Conservation (phyloP, 495 filamentous ascomycete genomes). For the Lichenothelia convexa region DNA sequence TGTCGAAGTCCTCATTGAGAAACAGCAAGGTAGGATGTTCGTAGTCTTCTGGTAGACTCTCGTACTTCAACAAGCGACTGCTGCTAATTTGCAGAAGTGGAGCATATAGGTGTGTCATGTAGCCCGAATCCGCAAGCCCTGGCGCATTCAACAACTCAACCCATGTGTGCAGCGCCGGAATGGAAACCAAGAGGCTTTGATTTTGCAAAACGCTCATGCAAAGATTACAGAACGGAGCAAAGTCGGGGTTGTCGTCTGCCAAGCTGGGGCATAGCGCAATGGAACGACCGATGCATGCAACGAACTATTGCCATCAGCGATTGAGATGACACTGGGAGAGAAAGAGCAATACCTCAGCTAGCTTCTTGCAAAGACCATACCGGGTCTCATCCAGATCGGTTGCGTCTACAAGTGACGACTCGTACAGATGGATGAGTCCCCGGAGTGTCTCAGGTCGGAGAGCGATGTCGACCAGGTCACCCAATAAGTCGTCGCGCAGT, state of each 20-base stretch:
- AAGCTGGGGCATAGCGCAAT: slow-evolving; percentile 55
- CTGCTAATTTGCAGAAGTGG: slow-evolving; percentile 65
- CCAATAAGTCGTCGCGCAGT: slow-evolving; percentile 63
- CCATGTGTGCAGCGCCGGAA: slow-evolving; percentile 82
- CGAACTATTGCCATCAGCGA: slow-evolving; percentile 33
- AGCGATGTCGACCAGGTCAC: slow-evolving; percentile 59
- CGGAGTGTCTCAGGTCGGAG: slow-evolving; percentile 49
- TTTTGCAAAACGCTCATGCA: slow-evolving; percentile 63
- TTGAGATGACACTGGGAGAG: slow-evolving; percentile 1
- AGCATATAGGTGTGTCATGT: slow-evolving; percentile 50
- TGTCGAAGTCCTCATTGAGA: slow-evolving; percentile 83
- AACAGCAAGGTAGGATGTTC: slow-evolving; percentile 65
- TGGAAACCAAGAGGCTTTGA: slow-evolving; percentile 78
- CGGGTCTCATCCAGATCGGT: slow-evolving; percentile 74
- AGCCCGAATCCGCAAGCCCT: slow-evolving; percentile 41
- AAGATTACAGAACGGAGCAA: slow-evolving; percentile 62
- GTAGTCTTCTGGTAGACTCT: slow-evolving; percentile 60
- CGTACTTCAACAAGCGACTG: slow-evolving; percentile 61
- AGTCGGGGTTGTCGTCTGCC: slow-evolving; percentile 40
- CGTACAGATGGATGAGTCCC: slow-evolving; percentile 56
- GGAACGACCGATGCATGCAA: slow-evolving; percentile 67
- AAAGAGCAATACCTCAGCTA: slow-evolving; percentile 53
- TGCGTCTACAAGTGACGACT: slow-evolving; percentile 66
- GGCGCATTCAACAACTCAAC: slow-evolving; percentile 55
- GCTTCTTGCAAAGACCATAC: slow-evolving; percentile 80